Conservation (phyloP, 805 yeast species). For the Pichia kluyveri region DNA sequence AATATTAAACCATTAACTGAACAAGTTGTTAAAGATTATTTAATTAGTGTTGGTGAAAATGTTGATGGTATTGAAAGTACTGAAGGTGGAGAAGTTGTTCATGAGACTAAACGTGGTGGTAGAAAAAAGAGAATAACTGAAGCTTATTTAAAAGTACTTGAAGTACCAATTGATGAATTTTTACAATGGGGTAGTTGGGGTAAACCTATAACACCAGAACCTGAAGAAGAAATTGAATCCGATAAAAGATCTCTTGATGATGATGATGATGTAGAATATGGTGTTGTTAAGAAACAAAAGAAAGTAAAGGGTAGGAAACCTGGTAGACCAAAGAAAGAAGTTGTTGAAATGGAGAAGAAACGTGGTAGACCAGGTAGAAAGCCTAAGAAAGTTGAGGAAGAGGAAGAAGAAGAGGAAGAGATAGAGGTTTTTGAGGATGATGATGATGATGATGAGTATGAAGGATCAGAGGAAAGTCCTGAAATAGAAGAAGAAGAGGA, state of each 20-base stretch:
- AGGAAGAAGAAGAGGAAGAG: not conserved
- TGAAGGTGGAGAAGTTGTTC: not conserved
- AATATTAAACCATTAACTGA: conserved; percentile 41
- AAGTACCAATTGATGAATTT: conserved; percentile 42
- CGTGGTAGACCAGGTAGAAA: not conserved
- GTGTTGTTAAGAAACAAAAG: conserved; percentile 15
- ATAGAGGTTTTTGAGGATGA: conserved; percentile 5
- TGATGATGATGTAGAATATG: not conserved
- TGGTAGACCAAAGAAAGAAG: conserved; percentile 3
- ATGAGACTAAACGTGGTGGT: conserved; percentile 4
- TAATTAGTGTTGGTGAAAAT: conserved; percentile 24
- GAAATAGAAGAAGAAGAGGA: conserved; percentile 1
- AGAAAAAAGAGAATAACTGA: conserved; percentile 19
- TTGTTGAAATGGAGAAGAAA: not conserved
- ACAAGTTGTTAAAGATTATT: conserved; percentile 31
- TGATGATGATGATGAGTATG: conserved; percentile 7
- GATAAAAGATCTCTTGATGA: not conserved
- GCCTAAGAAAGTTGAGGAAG: not conserved
- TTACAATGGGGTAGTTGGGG: conserved; percentile 34
- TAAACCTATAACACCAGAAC: conserved; percentile 22
- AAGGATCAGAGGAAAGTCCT: conserved; percentile 5
- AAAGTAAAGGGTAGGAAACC: conserved; percentile 3
- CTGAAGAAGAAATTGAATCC: conserved; percentile 7
- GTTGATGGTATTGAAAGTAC: conserved; percentile 9
- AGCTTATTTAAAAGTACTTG: conserved; percentile 26